Percentiles rank a stretch among this genome's conserved stretches.
These are phyloP conservation scores for Spizellomyces sp. DNA, from an alignment of 192 early-diverging fungal genomes.

Conservation along the genomic window DNA sequence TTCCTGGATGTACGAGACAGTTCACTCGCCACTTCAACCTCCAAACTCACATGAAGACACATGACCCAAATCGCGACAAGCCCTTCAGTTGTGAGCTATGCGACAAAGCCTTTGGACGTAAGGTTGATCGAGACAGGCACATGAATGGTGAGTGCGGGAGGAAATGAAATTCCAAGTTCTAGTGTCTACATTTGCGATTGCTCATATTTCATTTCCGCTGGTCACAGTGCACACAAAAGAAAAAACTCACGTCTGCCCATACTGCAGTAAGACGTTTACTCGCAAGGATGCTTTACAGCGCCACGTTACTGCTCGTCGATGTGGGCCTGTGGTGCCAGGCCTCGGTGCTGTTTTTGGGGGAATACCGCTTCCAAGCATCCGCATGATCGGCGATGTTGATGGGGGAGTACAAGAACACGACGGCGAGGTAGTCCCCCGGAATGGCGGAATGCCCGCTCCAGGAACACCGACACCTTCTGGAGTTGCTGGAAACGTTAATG, in stretches of 20 bases:
- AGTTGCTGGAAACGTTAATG: background rate
- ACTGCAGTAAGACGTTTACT: slow-evolving; percentile 59
- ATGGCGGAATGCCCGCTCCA: background rate
- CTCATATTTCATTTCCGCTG: slow-evolving; percentile 62
- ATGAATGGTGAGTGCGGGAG: slow-evolving; percentile 7
- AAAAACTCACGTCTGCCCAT: slow-evolving; percentile 57
- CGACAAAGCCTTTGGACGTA: slow-evolving; percentile 61
- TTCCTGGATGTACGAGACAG: slow-evolving; percentile 53
- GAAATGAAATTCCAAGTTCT: background rate
- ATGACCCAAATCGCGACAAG: slow-evolving; percentile 67
- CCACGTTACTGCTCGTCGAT: slow-evolving; percentile 44
- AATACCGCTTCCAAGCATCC: slow-evolving; percentile 2
- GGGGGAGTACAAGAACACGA: background rate
- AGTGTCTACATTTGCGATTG: slow-evolving; percentile 10
- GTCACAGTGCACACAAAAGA: slow-evolving; percentile 65
- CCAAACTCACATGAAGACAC: slow-evolving; percentile 64
- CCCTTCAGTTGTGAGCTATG: slow-evolving; percentile 60
- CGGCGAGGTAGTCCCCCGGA: background rate
- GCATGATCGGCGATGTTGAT: slow-evolving; percentile 10
- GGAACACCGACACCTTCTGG: background rate
- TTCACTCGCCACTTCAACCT: slow-evolving; percentile 72
- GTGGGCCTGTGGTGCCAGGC: slow-evolving; percentile 19
- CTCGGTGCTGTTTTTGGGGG: slow-evolving; percentile 8
- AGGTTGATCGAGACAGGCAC: slow-evolving; percentile 33
- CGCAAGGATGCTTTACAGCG: slow-evolving; percentile 69